Percentiles rank a stretch among this genome's conserved stretches.
Evolutionary conservation across 371 early-diverging fungal species (phyloP).

Genomic region (Lichtheimia ramosa): DNA sequence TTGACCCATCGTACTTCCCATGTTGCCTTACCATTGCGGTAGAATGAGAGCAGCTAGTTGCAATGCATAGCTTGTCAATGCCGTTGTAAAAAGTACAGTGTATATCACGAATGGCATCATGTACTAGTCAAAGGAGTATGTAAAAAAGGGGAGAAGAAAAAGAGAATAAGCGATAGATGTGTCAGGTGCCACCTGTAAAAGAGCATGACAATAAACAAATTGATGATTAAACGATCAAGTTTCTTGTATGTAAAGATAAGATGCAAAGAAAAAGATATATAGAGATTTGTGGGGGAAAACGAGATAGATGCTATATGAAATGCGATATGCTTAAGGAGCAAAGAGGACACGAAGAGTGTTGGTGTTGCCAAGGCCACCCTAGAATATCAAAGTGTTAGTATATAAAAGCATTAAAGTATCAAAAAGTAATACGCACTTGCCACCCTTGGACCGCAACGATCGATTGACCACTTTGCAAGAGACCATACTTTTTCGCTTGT

Average conservation of each 20-base stretch:
- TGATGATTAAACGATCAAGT: too few relatives aligned
- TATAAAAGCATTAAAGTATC: too few relatives aligned
- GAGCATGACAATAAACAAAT: too few relatives aligned
- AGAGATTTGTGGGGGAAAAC: too few relatives aligned
- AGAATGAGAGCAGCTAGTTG: background rate
- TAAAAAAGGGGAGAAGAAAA: background rate
- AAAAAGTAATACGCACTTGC: too few relatives aligned
- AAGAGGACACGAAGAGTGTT: slow-evolving; percentile 81
- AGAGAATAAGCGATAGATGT: background rate
- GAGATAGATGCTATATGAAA: too few relatives aligned
- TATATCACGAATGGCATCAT: background rate
- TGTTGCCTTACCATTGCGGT: background rate
- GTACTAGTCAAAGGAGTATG: background rate
- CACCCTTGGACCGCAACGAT: slow-evolving; percentile 86
- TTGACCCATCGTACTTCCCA: too few relatives aligned
- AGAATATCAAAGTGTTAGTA: too few relatives aligned
- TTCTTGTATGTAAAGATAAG: too few relatives aligned
- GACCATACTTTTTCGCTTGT: slow-evolving; percentile 20
- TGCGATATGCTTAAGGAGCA: slow-evolving; percentile 21
- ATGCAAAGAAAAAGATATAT: too few relatives aligned
- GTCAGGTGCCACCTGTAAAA: background rate
- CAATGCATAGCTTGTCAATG: background rate
- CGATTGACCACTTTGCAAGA: slow-evolving; percentile 67
- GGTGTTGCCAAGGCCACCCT: slow-evolving; percentile 79
- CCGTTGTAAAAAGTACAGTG: background rate